Evolutionary conservation across 495 filamentous ascomycete genomes (phyloP).

Genomic region (Penicillium fimorum): DNA sequence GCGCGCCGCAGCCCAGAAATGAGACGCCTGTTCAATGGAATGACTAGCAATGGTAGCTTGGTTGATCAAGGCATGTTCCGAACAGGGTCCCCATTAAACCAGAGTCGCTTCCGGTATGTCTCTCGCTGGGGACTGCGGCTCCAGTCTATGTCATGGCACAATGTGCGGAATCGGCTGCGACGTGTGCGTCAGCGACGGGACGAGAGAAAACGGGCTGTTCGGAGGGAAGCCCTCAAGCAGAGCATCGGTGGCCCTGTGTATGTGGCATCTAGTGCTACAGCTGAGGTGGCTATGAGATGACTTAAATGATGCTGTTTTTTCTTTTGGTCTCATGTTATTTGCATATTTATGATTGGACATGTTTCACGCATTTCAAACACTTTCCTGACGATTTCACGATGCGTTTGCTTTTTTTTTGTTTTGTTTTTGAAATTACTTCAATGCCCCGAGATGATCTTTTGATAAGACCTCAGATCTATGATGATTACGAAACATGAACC

Average conservation of each 20-base stretch:
- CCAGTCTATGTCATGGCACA: constrained; percentile 53
- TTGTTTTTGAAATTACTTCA: neutral
- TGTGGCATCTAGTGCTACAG: constrained; percentile 33
- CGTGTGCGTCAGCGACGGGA: constrained; percentile 59
- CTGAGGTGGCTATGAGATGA: constrained; percentile 15
- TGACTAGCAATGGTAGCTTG: constrained; percentile 35
- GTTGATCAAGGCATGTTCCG: constrained; percentile 33
- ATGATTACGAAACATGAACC: constrained; percentile 25
- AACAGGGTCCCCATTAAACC: constrained; percentile 33
- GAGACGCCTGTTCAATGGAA: constrained; percentile 26
- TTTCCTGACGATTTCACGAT: constrained; percentile 19
- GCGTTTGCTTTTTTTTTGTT: constrained; percentile 14
- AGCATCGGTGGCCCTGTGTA: constrained; percentile 56
- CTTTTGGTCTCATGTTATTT: constrained; percentile 13
- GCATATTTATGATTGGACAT: constrained; percentile 18
- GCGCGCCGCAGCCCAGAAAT: constrained; percentile 42
- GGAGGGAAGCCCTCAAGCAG: constrained; percentile 62
- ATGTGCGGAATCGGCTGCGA: constrained; percentile 51
- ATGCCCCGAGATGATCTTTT: constrained; percentile 9
- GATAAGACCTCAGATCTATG: constrained; percentile 26
- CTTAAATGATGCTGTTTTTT: constrained; percentile 2
- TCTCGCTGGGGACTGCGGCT: constrained; percentile 50
- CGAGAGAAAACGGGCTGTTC: constrained; percentile 55
- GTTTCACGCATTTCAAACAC: constrained; percentile 21
- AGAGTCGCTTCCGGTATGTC: constrained; percentile 42